Conservation (phyloP, 1,139 yeast species). For the Scheffersomyces titani region DNA sequence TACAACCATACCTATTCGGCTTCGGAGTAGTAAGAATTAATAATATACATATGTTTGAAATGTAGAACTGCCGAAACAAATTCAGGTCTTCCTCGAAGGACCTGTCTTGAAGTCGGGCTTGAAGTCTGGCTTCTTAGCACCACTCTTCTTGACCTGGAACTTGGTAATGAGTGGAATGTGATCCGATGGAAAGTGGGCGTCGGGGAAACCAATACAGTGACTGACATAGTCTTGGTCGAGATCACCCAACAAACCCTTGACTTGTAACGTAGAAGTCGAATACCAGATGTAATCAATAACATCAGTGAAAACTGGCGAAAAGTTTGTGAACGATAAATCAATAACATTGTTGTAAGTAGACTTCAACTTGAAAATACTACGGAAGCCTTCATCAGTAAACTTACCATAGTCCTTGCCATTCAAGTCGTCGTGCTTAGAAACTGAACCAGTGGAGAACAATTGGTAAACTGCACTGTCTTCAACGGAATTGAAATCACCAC, state of each 20-base stretch:
- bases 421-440: conserved; percentile 74
- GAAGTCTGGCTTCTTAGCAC: conserved; percentile 40
- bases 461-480: conserved; percentile 90
- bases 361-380: conserved; percentile 76
- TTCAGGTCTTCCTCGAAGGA: conserved; percentile 50
- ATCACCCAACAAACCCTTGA: conserved; percentile 82
- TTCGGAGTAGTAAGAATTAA: not conserved
- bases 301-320: conserved; percentile 89
- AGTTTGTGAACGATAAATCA: conserved; percentile 92
- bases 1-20: not conserved
- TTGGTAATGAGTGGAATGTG: conserved; percentile 83
- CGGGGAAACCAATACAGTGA: conserved; percentile 88
- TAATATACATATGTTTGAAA: not conserved
- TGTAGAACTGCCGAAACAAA: not conserved
- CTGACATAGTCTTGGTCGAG: conserved; percentile 76
- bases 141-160: conserved; percentile 65
- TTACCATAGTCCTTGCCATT: conserved; percentile 88
- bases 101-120: conserved; percentile 56
- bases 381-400: conserved; percentile 87
- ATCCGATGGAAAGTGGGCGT: conserved; percentile 92
- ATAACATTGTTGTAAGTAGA: conserved; percentile 85
- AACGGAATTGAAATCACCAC: conserved; percentile 96
- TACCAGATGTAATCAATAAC: conserved; percentile 97
- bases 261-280: conserved; percentile 74
- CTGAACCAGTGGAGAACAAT: conserved; percentile 76